Evolutionary conservation across 78 protist species (phyloP).

Genomic region (Dictyostelium brefeldianum): DNA sequence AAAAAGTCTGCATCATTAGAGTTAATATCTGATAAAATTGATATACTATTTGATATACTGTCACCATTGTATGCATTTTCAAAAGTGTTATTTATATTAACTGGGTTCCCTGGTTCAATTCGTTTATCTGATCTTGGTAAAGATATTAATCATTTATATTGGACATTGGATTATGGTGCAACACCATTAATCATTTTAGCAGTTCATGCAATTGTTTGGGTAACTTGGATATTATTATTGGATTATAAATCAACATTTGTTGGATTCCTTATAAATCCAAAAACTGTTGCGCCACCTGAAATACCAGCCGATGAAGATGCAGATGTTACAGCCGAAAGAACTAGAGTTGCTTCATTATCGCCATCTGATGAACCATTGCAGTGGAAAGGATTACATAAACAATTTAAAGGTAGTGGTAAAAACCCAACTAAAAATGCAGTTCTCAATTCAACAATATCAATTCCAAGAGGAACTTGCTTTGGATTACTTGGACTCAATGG

Average conservation of each 20-base stretch:
- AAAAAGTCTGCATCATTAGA: not conserved
- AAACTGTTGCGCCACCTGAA: not conserved
- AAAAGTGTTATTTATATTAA: not conserved
- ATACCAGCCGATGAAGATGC: conserved; percentile 38
- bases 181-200: conserved; percentile 22
- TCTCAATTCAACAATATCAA: conserved; percentile 30
- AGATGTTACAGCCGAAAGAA: conserved; percentile 44
- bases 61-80: conserved; percentile 56
- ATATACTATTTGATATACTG: conserved; percentile 4
- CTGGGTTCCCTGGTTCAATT: conserved; percentile 28
- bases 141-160: not conserved
- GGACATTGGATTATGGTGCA: conserved; percentile 23
- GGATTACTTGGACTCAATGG: conserved; percentile 64
- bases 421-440: conserved; percentile 58
- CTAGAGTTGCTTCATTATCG: not conserved
- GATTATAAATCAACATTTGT: conserved; percentile 36
- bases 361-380: not conserved
- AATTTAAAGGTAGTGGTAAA: conserved; percentile 56
- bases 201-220: conserved; percentile 31
- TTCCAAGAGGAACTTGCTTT: conserved; percentile 57
- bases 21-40: not conserved
- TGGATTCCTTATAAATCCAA: conserved; percentile 52
- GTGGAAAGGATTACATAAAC: conserved; percentile 23
- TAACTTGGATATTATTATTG: conserved; percentile 2
- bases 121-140: not conserved